phyloP scores from a whole-genome alignment of 306 rosid genomes.

The Trifolium repens region DNA sequence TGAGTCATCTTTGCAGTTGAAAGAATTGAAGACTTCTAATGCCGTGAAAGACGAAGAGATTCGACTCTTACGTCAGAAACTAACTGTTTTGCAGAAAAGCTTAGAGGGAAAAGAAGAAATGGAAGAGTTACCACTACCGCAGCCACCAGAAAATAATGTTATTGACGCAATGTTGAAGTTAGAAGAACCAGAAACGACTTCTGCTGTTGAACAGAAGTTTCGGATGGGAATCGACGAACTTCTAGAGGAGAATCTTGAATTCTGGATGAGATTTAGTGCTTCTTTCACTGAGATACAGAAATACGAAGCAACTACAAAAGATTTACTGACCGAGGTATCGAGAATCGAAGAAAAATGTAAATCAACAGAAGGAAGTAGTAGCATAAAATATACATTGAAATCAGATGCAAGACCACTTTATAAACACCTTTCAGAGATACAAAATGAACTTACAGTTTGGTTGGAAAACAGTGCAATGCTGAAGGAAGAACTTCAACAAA shows the following conservation, averaged over 20 bases:
- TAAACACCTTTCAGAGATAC: slow-evolving; percentile 84
- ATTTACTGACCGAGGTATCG: slow-evolving; percentile 58
- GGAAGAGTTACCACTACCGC: slow-evolving; percentile 33
- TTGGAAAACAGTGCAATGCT: slow-evolving; percentile 56
- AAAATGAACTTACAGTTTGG: slow-evolving; percentile 74
- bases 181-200: slow-evolving; percentile 47
- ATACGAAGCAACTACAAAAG: slow-evolving; percentile 66
- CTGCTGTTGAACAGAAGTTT: slow-evolving; percentile 71
- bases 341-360: slow-evolving; percentile 58
- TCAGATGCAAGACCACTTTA: slow-evolving; percentile 86
- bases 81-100: slow-evolving; percentile 64
- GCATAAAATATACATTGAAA: slow-evolving; percentile 46
- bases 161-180: slow-evolving; percentile 43
- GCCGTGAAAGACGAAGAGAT: slow-evolving; percentile 86
- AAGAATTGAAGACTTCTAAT: slow-evolving; percentile 66
- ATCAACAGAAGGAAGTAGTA: slow-evolving; percentile 56
- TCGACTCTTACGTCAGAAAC: slow-evolving; percentile 65
- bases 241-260: slow-evolving; percentile 83
- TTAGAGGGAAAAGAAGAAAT: slow-evolving; percentile 53
- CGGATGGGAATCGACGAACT: slow-evolving; percentile 73
- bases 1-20: slow-evolving; percentile 63
- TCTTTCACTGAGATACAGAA: slow-evolving; percentile 76
- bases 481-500: slow-evolving; percentile 73
- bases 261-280: slow-evolving; percentile 86
- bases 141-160: slow-evolving; percentile 22